Conservation (phyloP, 148 eudicot species). For the Silene latifolia region DNA sequence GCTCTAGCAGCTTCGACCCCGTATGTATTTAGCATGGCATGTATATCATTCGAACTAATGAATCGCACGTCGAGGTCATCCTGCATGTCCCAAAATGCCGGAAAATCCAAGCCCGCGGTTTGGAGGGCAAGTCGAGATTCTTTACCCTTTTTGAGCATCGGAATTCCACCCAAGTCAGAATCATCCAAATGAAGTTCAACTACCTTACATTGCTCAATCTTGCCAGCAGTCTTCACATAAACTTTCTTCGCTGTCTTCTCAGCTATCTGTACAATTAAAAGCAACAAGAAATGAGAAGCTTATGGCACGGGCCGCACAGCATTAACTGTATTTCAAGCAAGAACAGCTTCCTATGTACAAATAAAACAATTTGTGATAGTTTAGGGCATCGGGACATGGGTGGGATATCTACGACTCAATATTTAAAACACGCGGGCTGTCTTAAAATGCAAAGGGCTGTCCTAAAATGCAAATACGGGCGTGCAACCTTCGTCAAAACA, state of each 20-base stretch:
- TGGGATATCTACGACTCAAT: not conserved
- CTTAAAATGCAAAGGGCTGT: not conserved
- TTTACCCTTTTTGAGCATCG: constrained; percentile 35
- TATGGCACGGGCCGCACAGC: not conserved
- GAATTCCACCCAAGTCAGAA: constrained; percentile 29
- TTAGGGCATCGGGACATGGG: too few relatives aligned
- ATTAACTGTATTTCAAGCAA: not conserved
- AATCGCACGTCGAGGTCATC: constrained; percentile 62
- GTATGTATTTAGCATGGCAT: constrained; percentile 61
- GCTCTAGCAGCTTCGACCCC: constrained; percentile 96
- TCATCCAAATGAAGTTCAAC: constrained; percentile 57
- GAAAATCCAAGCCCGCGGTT: constrained; percentile 78
- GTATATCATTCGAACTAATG: constrained; percentile 74
- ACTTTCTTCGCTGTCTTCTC: constrained; percentile 81
- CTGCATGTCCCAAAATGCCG: constrained; percentile 81
- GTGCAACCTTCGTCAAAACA: not conserved
- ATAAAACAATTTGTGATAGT: too few relatives aligned
- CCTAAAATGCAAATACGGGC: too few relatives aligned
- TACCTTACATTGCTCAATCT: constrained; percentile 67
- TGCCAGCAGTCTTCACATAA: constrained; percentile 65
- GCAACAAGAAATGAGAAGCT: not conserved
- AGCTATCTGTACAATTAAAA: constrained; percentile 52
- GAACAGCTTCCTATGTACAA: too few relatives aligned
- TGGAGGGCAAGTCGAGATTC: constrained; percentile 60
- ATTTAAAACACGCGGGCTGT: not conserved